These are phyloP conservation scores for Naganishia randhawae DNA, from an alignment of 768 basidiomycete genomes.

Conservation along the genomic window DNA sequence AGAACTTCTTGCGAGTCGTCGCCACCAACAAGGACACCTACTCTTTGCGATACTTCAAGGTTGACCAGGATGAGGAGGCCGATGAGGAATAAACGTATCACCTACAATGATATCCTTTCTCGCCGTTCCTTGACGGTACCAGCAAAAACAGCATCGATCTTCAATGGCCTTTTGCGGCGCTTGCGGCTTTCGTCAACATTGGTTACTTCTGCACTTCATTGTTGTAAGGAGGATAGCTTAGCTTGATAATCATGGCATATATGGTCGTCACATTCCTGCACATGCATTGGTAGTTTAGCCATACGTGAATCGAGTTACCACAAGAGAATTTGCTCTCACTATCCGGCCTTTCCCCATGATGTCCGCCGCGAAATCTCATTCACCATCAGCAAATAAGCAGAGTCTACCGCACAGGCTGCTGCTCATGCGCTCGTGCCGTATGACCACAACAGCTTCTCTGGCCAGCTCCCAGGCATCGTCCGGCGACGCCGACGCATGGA, in stretches of 20 bases:
- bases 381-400: no score
- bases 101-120: not conserved
- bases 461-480: no score
- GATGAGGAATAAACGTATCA: slow-evolving; percentile 49
- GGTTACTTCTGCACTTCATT: slow-evolving; percentile 1
- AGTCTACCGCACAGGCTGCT: no score
- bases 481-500: no score
- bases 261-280: slow-evolving; percentile 5
- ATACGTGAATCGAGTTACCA: no score
- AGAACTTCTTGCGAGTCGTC: slow-evolving; percentile 97
- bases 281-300: no score
- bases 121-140: not conserved
- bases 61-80: slow-evolving; percentile 52
- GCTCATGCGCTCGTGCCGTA: no score
- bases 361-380: no score
- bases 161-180: not conserved
- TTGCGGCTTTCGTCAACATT: slow-evolving; percentile 4
- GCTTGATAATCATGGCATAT: slow-evolving; percentile 21
- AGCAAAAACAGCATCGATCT: slow-evolving; percentile 17
- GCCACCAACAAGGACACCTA: slow-evolving; percentile 90
- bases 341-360: no score
- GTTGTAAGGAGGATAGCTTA: slow-evolving; percentile 21
- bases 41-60: slow-evolving; percentile 78
- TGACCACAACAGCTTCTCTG: no score
- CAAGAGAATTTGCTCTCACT: no score